These are phyloP conservation scores for Psilocybe tampanensis DNA, from an alignment of 768 basidiomycete species.

Conservation along the genomic window DNA sequence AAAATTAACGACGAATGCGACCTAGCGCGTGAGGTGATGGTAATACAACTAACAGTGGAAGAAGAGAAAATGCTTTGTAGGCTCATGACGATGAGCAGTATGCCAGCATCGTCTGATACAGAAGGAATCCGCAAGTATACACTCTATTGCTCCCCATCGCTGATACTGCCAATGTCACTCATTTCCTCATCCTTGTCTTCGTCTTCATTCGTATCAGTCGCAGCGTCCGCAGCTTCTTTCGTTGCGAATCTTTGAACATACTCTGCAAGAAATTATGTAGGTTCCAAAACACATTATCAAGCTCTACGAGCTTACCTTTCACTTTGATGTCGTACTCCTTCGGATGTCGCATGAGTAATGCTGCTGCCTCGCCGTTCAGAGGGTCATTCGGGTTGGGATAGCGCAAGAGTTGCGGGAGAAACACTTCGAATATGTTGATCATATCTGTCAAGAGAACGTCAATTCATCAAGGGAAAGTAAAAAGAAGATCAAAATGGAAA, in stretches of 20 bases:
- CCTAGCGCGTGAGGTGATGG: neutral
- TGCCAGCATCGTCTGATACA: slow-evolving; percentile 1
- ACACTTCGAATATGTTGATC: slow-evolving; percentile 99
- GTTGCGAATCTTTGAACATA: slow-evolving; percentile 96
- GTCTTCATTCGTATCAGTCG: slow-evolving; percentile 62
- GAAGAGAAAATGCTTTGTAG: neutral
- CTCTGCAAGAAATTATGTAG: slow-evolving; percentile 46
- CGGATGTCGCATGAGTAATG: slow-evolving; percentile 95
- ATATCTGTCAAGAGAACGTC: slow-evolving; percentile 62
- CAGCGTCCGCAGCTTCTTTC: slow-evolving; percentile 84
- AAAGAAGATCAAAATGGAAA: slow-evolving; percentile 12
- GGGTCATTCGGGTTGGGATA: slow-evolving; percentile 99
- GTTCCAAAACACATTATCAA: neutral
- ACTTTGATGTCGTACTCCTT: slow-evolving; percentile 95
- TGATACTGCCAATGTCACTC: slow-evolving; percentile 86
- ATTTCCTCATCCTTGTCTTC: slow-evolving; percentile 83
- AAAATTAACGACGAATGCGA: slow-evolving; percentile 1
- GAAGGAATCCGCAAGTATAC: slow-evolving; percentile 10
- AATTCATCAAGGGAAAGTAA: neutral
- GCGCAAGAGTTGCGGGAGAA: slow-evolving; percentile 93
- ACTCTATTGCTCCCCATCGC: slow-evolving; percentile 61
- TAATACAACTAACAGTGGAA: slow-evolving; percentile 6
- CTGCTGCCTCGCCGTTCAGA: slow-evolving; percentile 96
- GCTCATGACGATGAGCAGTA: neutral
- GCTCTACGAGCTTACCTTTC: slow-evolving; percentile 60